Evolutionary conservation across 1,284 basidiomycete species (phyloP), one percentile per base, ranked within the genome.

Genomic region (Cryptococcus amylolentus): DNA sequence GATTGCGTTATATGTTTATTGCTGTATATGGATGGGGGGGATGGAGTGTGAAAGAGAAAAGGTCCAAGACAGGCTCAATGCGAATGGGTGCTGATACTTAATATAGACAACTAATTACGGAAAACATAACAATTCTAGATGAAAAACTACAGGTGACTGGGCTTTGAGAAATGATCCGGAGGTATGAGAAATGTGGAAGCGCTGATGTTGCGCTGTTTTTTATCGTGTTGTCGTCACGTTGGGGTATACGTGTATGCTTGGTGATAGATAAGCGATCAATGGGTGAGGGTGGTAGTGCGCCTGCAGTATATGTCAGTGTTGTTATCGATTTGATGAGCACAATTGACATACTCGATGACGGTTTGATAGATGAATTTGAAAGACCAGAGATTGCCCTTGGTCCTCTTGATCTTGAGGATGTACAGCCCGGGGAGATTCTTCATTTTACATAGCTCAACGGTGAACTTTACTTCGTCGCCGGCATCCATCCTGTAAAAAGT

Each of bases 361-460:
- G 85, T 87, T 80, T 94, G 89, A 75, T 96, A 95, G 76, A 96
- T 82, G 76, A 89, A 93, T 79, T 93, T 93, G 81, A 93, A 97
- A 76, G 88, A 91, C 80, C 90, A 85, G 66, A 94, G 80, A 70
- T 89, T 88, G n/a, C 93, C 93, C 77, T 93, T 92, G 71, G 95
- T 76, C 61, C 93, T 80, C 65, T 93, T 85, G 74, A 96, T 88
- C 79, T 94, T 92, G 65, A 97, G 80, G 73, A 87, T 87, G 73
- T 88, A 91, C 44, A 90, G 88, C 67, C 89, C 89, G 65, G 87
- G 88, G 69, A 96, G 80, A 60, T 91, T 84, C 75, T 90, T 88
- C 69, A 96, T 82, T 63, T 88, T 81, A 48, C 91, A 95, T 60
- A 96, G 77, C 80, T 97, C 93, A 56, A 95, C 87, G 18, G 85